phyloP scores from a whole-genome alignment of 768 basidiomycete genomes.

The Chalciporus piperatus region DNA sequence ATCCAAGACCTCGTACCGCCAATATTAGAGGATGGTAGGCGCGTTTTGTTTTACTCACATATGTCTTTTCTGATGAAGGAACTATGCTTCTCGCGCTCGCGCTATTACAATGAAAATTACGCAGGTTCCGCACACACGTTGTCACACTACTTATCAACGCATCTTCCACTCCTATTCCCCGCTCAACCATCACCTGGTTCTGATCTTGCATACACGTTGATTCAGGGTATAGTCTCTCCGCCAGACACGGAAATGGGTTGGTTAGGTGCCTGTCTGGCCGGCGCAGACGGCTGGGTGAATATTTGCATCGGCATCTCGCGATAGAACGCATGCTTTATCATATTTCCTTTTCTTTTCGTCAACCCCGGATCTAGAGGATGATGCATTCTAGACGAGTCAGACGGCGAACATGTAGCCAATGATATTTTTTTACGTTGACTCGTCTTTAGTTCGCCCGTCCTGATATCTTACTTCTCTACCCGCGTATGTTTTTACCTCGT shows the following conservation, averaged over 20 bases:
- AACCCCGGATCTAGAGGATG: background rate
- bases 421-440: background rate
- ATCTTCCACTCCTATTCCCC: slow-evolving; percentile 81
- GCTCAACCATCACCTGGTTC: slow-evolving; percentile 39
- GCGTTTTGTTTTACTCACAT: background rate
- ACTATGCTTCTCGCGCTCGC: background rate
- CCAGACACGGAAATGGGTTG: slow-evolving; percentile 89
- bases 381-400: background rate
- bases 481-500: slow-evolving; percentile 10
- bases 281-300: slow-evolving; percentile 95
- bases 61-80: slow-evolving; percentile 1
- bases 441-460: background rate
- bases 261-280: slow-evolving; percentile 88
- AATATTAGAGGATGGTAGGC: slow-evolving; percentile 69
- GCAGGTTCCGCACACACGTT: slow-evolving; percentile 75
- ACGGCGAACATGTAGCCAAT: background rate
- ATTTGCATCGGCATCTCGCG: slow-evolving; percentile 69
- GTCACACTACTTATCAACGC: slow-evolving; percentile 59
- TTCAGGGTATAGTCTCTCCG: slow-evolving; percentile 84
- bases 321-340: slow-evolving; percentile 12
- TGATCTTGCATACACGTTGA: slow-evolving; percentile 70
- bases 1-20: slow-evolving; percentile 89
- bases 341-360: background rate
- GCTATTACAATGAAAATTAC: background rate
- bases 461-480: background rate